Conservation (phyloP, 164 flowering plant species). For the grape (Vitis vinifera) region ASM3070453v1 NC_081818.1:739001-739500, state of each 20-base stretch:
- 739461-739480: conserved; percentile 97
- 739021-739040: background rate
- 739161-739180: too few species aligned
- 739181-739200: too few species aligned
- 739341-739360: conserved; percentile 89
- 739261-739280: background rate
- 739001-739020: background rate
- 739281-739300: conserved; percentile 50
- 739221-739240: too few species aligned
- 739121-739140: too few species aligned
- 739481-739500: conserved; percentile 95
- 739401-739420: conserved; percentile 93
- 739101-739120: too few species aligned
- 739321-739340: conserved; percentile 90
- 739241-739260: too few species aligned
- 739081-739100: background rate
- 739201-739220: too few species aligned
- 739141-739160: too few species aligned
- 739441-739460: conserved; percentile 94
- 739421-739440: conserved; percentile 94
- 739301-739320: conserved; percentile 84
- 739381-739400: conserved; percentile 83
- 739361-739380: conserved; percentile 92
- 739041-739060: background rate
- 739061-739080: background rate